phyloP scores from a whole-genome alignment of 2,329 filamentous ascomycete genomes.

The Colletotrichum sp. region DNA sequence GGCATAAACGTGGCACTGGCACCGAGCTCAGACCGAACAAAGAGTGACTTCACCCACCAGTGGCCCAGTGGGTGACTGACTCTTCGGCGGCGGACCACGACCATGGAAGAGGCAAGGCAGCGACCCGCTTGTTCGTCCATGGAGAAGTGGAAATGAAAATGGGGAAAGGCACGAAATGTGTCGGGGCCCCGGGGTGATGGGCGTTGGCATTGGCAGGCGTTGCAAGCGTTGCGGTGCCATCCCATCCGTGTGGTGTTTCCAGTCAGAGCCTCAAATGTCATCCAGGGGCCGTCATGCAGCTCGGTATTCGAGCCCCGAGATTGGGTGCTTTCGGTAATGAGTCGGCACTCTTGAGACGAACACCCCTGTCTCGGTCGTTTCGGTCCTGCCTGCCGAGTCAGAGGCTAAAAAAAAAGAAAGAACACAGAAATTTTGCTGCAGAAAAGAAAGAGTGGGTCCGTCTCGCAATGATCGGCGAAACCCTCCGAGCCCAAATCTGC shows the following conservation, averaged over 20 bases:
- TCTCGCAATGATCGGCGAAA: slow-evolving; percentile 5
- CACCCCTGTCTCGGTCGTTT: slow-evolving; percentile 6
- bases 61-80: background rate
- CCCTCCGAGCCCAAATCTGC: background rate
- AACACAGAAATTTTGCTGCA: background rate
- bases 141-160: slow-evolving; percentile 9
- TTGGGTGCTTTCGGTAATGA: background rate
- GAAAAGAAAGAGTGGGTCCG: background rate
- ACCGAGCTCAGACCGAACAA: slow-evolving; percentile 14
- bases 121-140: slow-evolving; percentile 5
- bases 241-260: slow-evolving; percentile 15
- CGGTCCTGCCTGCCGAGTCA: background rate
- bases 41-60: background rate
- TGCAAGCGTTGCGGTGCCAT: background rate
- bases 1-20: background rate
- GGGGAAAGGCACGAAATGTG: slow-evolving; percentile 4
- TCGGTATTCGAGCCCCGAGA: background rate
- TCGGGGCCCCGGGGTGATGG: background rate
- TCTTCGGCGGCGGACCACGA: background rate
- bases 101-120: background rate
- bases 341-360: background rate
- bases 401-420: background rate
- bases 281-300: background rate
- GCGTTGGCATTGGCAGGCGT: background rate
- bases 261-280: slow-evolving; percentile 17